These are phyloP conservation scores for Anacardium occidentale DNA, from an alignment of 345 rosid genomes.

Conservation along the genomic window DNA sequence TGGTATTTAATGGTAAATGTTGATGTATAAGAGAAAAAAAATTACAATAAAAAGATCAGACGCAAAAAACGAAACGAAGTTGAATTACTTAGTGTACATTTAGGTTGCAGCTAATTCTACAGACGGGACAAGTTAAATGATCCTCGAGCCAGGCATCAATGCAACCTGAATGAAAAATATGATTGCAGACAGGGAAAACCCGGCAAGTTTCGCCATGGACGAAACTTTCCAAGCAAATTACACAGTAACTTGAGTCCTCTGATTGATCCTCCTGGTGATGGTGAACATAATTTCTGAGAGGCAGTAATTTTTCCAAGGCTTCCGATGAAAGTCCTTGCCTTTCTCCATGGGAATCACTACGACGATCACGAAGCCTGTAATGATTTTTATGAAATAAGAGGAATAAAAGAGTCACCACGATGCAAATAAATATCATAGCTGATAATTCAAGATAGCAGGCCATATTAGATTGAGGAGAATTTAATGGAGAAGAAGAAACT, in stretches of 20 bases:
- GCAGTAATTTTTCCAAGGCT: constrained; percentile 10
- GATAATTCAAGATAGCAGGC: not conserved
- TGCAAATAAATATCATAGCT: not conserved
- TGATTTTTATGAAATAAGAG: not conserved
- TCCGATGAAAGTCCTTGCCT: not conserved
- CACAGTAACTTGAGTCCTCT: constrained; percentile 3
- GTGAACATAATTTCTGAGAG: not conserved
- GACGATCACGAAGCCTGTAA: not conserved
- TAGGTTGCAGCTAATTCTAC: constrained; percentile 2
- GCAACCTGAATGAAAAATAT: constrained; percentile 14
- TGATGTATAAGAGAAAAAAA: too few species aligned
- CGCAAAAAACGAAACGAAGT: too few species aligned
- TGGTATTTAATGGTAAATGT: too few species aligned
- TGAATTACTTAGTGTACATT: too few species aligned
- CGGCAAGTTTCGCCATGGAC: not conserved
- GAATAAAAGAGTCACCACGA: not conserved
- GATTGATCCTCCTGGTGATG: not conserved
- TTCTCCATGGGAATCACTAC: too few species aligned
- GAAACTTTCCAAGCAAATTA: constrained; percentile 22
- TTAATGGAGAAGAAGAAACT: not conserved
- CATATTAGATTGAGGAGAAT: not conserved
- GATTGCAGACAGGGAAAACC: constrained; percentile 13
- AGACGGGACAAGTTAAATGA: constrained; percentile 11
- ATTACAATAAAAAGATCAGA: too few species aligned
- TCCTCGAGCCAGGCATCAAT: constrained; percentile 11